Evolutionary conservation across 2,329 filamentous ascomycete species (phyloP).

Genomic region (Apiospora pterosperma): DNA sequence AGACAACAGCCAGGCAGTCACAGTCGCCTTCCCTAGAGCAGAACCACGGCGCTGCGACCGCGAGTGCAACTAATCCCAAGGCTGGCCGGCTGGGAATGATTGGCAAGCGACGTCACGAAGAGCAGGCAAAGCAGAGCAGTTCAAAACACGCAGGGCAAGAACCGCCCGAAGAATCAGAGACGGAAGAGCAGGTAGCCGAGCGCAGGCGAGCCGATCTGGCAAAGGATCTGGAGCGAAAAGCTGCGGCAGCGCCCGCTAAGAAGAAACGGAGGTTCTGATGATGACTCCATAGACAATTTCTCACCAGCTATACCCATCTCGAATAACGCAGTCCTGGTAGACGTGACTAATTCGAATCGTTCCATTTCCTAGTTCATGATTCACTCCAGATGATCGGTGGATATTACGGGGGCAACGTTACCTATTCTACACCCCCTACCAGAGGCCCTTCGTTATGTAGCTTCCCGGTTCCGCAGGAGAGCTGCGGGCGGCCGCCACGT

Average conservation of each 20-base stretch:
- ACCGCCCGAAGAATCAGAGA: constrained; percentile 17
- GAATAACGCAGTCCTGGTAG: background rate
- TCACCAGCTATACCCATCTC: background rate
- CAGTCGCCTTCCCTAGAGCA: constrained; percentile 8
- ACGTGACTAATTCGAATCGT: background rate
- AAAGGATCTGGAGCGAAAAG: constrained; percentile 46
- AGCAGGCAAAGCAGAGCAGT: constrained; percentile 1
- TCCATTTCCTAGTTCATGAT: background rate
- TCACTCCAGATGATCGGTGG: background rate
- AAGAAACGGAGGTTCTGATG: constrained; percentile 54
- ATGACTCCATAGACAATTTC: background rate
- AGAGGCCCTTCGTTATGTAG: background rate
- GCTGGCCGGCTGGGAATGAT: constrained; percentile 18
- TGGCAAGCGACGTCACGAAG: constrained; percentile 12
- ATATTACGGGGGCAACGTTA: background rate
- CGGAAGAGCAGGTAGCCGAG: constrained; percentile 37
- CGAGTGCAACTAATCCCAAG: background rate
- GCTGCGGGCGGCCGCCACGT: background rate
- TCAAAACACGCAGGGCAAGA: background rate
- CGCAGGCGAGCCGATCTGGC: constrained; percentile 49
- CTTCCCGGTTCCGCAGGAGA: background rate
- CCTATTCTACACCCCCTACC: background rate
- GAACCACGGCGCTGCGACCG: constrained; percentile 13
- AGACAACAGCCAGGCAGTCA: constrained; percentile 7
- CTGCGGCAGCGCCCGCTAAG: constrained; percentile 45